A percentile compares a stretch with the other conserved stretches of the same genome.
Evolutionary conservation across 208 protist genomes (phyloP).

Genomic region (Acanthamoeba healyi): DNA sequence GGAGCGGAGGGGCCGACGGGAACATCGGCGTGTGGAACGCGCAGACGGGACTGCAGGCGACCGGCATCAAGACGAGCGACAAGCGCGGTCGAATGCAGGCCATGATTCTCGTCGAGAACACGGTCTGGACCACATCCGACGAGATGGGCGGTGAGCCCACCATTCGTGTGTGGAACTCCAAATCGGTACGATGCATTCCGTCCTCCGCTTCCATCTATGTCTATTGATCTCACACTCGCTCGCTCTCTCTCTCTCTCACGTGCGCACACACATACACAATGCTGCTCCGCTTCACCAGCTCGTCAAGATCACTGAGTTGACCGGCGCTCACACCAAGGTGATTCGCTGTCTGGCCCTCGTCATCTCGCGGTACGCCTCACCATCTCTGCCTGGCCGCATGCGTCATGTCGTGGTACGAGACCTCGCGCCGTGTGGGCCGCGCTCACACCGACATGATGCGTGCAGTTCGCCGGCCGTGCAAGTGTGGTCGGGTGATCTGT

Average conservation of each 20-base stretch:
- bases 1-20: conserved; percentile 31
- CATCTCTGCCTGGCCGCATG: not conserved
- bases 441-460: too few species aligned
- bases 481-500: conserved; percentile 51
- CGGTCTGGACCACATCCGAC: conserved; percentile 23
- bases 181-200: not conserved
- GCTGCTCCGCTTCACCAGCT: not conserved
- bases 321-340: conserved; percentile 46
- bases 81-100: conserved; percentile 54
- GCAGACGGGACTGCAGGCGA: conserved; percentile 33
- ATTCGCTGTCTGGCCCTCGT: conserved; percentile 41
- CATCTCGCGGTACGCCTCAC: conserved; percentile 22
- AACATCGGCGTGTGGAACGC: conserved; percentile 61
- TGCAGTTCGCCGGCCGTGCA: conserved; percentile 45
- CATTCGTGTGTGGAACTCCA: conserved; percentile 45
- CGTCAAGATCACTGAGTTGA: conserved; percentile 22
- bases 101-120: conserved; percentile 65
- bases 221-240: too few species aligned
- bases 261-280: too few species aligned
- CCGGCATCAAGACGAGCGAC: conserved; percentile 41
- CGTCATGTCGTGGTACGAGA: not conserved
- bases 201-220: too few species aligned
- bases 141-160: conserved; percentile 54
- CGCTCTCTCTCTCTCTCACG: not conserved
- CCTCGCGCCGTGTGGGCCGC: too few species aligned